phyloP scores from a whole-genome alignment of 1,284 basidiomycete genomes.

The Prillingera fragicola region DNA sequence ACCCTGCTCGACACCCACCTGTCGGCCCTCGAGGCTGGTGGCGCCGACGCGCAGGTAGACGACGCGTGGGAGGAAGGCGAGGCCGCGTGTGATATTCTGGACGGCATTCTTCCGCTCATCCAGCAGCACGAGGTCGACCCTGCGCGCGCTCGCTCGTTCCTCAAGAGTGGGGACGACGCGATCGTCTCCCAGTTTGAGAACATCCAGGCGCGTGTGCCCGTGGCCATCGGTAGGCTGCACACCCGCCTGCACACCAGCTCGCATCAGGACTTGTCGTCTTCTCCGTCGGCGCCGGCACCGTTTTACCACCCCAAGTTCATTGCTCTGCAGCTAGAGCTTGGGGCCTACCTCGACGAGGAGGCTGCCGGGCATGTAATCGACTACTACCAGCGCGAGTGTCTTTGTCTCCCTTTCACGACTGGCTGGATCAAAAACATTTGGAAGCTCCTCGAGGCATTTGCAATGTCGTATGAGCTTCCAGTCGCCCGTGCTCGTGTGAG shows the following conservation, averaged over 20 bases:
- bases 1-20: slow-evolving; percentile 39
- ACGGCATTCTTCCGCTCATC: slow-evolving; percentile 26
- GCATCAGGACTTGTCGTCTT: background rate
- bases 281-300: slow-evolving; percentile 1
- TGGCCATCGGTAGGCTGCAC: slow-evolving; percentile 35
- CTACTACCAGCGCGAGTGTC: slow-evolving; percentile 48
- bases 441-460: slow-evolving; percentile 49
- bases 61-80: slow-evolving; percentile 43
- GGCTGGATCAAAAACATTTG: slow-evolving; percentile 51
- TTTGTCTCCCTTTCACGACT: slow-evolving; percentile 49
- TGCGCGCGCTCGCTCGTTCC: slow-evolving; percentile 1
- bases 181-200: slow-evolving; percentile 23
- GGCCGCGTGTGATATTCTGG: slow-evolving; percentile 33
- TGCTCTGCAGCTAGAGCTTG: slow-evolving; percentile 45
- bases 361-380: slow-evolving; percentile 49
- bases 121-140: slow-evolving; percentile 19
- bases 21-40: slow-evolving; percentile 19
- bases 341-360: slow-evolving; percentile 44
- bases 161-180: slow-evolving; percentile 8
- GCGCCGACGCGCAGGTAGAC: slow-evolving; percentile 10
- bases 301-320: slow-evolving; percentile 45
- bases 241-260: slow-evolving; percentile 14
- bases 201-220: slow-evolving; percentile 35
- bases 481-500: slow-evolving; percentile 37
- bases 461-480: slow-evolving; percentile 26